Percentiles rank a stretch among this genome's conserved stretches.
Evolutionary conservation across 805 yeast species (phyloP).

Genomic region (Metschnikowia cerradonensis): DNA sequence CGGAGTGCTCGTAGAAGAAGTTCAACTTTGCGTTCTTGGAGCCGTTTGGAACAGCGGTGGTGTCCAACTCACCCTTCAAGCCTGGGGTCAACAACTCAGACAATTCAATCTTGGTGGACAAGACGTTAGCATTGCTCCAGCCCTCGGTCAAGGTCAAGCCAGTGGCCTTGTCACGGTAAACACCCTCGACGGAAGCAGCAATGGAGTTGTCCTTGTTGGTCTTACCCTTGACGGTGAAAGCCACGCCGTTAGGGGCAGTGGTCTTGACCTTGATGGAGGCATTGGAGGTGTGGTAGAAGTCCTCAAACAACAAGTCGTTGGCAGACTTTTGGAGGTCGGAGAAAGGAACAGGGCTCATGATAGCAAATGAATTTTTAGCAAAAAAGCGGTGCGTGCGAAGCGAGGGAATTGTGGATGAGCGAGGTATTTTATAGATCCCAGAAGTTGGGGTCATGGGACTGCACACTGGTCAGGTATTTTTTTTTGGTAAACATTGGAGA

Average conservation of each 20-base stretch:
- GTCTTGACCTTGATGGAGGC: constrained; percentile 88
- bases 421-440: constrained; percentile 13
- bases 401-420: constrained; percentile 12
- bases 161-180: constrained; percentile 86
- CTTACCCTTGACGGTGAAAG: constrained; percentile 92
- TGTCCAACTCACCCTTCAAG: constrained; percentile 85
- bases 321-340: constrained; percentile 90
- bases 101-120: constrained; percentile 91
- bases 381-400: constrained; percentile 6
- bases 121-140: constrained; percentile 91
- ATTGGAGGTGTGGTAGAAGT: constrained; percentile 88
- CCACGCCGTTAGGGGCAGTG: constrained; percentile 92
- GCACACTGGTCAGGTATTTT: constrained; percentile 12
- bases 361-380: constrained; percentile 5
- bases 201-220: constrained; percentile 74
- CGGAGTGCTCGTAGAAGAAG: constrained; percentile 87
- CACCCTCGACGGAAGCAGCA: constrained; percentile 86
- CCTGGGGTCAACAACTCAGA: constrained; percentile 92
- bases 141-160: constrained; percentile 95
- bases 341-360: constrained; percentile 74
- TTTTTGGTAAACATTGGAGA: constrained; percentile 6
- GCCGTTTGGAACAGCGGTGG: constrained; percentile 81
- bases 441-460: constrained; percentile 12
- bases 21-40: constrained; percentile 84
- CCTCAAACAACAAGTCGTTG: constrained; percentile 84